Percentiles rank a stretch among this genome's conserved stretches.
These are phyloP conservation scores for Actinidia polygama DNA, from an alignment of 179 eudicot species.

Conservation along the genomic window DNA sequence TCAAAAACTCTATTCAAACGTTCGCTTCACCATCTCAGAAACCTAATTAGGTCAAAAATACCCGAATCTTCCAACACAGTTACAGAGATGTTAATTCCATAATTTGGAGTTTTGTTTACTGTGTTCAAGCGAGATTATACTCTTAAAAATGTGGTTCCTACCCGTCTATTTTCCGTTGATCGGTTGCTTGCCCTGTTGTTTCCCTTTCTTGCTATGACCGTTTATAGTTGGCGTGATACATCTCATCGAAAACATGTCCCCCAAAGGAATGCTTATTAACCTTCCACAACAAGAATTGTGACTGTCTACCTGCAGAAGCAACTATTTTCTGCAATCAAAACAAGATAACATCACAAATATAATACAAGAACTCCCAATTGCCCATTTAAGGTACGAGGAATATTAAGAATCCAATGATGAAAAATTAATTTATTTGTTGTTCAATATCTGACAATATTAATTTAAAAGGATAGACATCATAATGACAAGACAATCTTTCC, in stretches of 20 bases:
- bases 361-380: not conserved
- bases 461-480: not conserved
- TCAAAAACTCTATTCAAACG: not conserved
- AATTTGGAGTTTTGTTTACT: too few relatives aligned
- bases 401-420: not conserved
- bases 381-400: too few relatives aligned
- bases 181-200: too few relatives aligned
- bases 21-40: not conserved
- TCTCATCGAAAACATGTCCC: conserved; percentile 76
- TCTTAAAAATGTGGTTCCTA: too few relatives aligned
- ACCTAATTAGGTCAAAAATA: not conserved
- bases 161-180: too few relatives aligned
- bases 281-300: conserved; percentile 58
- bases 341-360: not conserved
- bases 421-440: not conserved
- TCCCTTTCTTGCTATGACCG: not conserved
- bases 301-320: conserved; percentile 40
- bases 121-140: too few relatives aligned
- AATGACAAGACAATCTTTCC: conserved; percentile 13
- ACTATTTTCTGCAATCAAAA: conserved; percentile 55
- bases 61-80: not conserved
- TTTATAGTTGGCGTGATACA: conserved; percentile 74
- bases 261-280: conserved; percentile 57
- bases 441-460: not conserved
- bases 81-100: not conserved